A percentile compares a stretch with the other conserved stretches of the same genome.
These are phyloP conservation scores for Globisporangium uncinulatum DNA, from an alignment of 352 stramenopile species.

Conservation along the genomic window DNA sequence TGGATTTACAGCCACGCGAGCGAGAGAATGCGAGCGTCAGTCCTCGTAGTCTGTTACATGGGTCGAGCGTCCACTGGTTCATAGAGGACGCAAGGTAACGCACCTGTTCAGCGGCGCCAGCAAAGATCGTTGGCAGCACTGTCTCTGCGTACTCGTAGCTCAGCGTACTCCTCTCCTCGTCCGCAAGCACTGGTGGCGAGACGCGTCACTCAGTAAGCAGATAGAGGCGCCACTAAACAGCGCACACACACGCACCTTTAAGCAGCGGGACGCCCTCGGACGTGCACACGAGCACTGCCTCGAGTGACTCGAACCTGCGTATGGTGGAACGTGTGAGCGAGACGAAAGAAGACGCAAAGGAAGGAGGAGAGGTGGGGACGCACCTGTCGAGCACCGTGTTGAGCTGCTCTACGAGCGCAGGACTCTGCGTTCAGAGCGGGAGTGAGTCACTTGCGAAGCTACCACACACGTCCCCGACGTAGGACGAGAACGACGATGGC, in stretches of 20 bases:
- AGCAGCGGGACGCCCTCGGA: slow-evolving; percentile 71
- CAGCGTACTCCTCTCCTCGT: slow-evolving; percentile 32
- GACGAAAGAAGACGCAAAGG: background rate
- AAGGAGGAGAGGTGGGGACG: background rate
- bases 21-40: too few species aligned
- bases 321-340: background rate
- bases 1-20: slow-evolving; percentile 13
- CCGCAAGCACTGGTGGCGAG: slow-evolving; percentile 24
- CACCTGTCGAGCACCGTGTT: slow-evolving; percentile 50
- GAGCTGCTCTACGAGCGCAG: slow-evolving; percentile 60
- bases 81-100: slow-evolving; percentile 7
- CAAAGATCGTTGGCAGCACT: slow-evolving; percentile 72
- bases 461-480: too few species aligned
- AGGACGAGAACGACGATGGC: background rate
- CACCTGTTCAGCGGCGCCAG: slow-evolving; percentile 68
- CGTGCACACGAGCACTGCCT: slow-evolving; percentile 76
- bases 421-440: slow-evolving; percentile 26
- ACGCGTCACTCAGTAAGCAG: too few species aligned
- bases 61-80: background rate
- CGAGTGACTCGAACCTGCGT: slow-evolving; percentile 61
- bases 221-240: background rate
- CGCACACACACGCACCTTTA: slow-evolving; percentile 29
- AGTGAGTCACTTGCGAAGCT: background rate
- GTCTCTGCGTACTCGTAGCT: slow-evolving; percentile 75
- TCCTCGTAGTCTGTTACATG: background rate